Evolutionary conservation across 192 early-diverging fungal genomes (phyloP).

Genomic region (Jimgerdemannia lactiflua): DNA sequence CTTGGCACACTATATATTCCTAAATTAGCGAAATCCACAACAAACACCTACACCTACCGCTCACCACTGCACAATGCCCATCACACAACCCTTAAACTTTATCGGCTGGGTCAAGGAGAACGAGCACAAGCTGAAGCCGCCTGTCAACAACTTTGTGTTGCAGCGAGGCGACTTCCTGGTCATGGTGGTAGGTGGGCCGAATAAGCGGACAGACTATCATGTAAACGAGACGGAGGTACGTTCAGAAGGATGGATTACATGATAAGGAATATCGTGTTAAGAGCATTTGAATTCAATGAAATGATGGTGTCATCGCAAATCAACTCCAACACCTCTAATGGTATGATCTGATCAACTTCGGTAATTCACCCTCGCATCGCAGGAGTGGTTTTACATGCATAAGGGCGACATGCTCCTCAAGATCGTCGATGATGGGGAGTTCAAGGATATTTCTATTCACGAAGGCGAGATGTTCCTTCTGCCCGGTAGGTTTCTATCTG

Average conservation of each 20-base stretch:
- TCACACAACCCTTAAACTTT: slow-evolving; percentile 78
- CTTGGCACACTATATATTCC: too few species aligned
- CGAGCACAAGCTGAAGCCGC: slow-evolving; percentile 82
- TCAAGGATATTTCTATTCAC: slow-evolving; percentile 80
- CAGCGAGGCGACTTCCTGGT: slow-evolving; percentile 86
- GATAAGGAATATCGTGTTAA: too few species aligned
- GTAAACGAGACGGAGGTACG: slow-evolving; percentile 91
- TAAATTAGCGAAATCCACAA: too few species aligned
- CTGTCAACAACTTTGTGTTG: slow-evolving; percentile 92
- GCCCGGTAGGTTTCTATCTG: slow-evolving; percentile 73
- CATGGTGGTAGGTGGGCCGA: slow-evolving; percentile 94
- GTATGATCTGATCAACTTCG: too few species aligned
- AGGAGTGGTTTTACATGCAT: slow-evolving; percentile 98
- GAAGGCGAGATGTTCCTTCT: slow-evolving; percentile 98
- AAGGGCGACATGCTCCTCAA: slow-evolving; percentile 94
- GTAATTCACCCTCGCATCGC: background rate
- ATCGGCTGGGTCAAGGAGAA: slow-evolving; percentile 83
- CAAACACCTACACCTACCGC: too few species aligned
- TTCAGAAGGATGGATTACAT: background rate
- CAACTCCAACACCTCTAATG: too few species aligned
- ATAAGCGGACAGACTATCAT: slow-evolving; percentile 95
- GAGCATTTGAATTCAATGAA: too few species aligned
- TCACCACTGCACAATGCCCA: too few species aligned
- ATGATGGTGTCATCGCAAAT: too few species aligned
- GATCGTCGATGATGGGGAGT: slow-evolving; percentile 73